Evolutionary conservation across 164 flowering plant genomes (phyloP).

Genomic region (Magnolia officinalis): DNA sequence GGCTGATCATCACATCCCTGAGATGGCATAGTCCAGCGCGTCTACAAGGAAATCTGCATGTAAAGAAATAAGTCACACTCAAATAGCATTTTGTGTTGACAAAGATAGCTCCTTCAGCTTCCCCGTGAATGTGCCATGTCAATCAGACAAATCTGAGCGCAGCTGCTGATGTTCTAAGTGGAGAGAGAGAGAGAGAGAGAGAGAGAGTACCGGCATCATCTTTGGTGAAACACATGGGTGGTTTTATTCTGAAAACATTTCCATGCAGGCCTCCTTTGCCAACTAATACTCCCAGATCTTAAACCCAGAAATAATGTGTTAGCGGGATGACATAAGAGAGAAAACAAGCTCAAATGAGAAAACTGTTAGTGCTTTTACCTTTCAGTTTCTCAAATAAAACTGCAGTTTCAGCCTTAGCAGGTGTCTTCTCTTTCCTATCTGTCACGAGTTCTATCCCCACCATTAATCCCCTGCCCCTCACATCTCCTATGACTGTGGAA

Average conservation of each 20-base stretch:
- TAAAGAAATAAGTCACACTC: background rate
- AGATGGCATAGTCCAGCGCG: conserved; percentile 76
- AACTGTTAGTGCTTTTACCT: conserved; percentile 39
- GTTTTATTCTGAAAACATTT: conserved; percentile 89
- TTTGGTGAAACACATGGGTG: conserved; percentile 94
- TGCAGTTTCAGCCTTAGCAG: conserved; percentile 88
- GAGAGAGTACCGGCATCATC: conserved; percentile 77
- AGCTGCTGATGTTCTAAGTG: background rate
- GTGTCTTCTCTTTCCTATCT: conserved; percentile 79
- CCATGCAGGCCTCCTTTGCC: conserved; percentile 96
- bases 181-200: background rate
- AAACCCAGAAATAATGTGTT: conserved; percentile 13
- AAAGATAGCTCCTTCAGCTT: background rate
- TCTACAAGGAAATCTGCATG: conserved; percentile 85
- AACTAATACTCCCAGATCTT: conserved; percentile 83
- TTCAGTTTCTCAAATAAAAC: conserved; percentile 77
- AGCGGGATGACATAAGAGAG: background rate
- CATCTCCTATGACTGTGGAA: conserved; percentile 84
- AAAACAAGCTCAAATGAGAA: background rate
- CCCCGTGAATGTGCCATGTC: background rate
- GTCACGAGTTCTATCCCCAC: conserved; percentile 88
- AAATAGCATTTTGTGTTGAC: background rate
- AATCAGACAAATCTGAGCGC: no score
- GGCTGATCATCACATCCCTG: conserved; percentile 52
- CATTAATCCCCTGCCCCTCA: conserved; percentile 95